Percentiles rank a stretch among this genome's conserved stretches.
Evolutionary conservation across 441 rosid genomes (phyloP).

Genomic region (Populus trichocarpa): DNA sequence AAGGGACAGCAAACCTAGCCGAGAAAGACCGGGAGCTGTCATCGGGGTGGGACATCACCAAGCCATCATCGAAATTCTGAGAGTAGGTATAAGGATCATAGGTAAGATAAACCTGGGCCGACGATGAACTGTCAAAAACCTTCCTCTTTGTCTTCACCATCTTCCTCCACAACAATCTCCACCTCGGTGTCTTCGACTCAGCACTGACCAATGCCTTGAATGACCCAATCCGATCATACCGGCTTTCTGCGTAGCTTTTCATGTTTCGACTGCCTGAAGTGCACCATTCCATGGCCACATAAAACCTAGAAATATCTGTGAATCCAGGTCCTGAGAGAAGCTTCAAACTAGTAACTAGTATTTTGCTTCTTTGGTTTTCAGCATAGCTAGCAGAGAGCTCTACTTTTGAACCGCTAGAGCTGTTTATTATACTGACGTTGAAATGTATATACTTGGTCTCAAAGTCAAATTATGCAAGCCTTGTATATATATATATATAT

Average conservation of each 20-base stretch:
- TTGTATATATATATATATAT: background rate
- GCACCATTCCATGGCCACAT: slow-evolving; percentile 29
- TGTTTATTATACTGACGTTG: background rate
- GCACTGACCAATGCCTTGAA: slow-evolving; percentile 10
- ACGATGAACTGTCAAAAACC: slow-evolving; percentile 30
- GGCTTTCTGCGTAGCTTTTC: slow-evolving; percentile 15
- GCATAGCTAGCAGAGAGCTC: background rate
- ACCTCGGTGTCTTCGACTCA: slow-evolving; percentile 32
- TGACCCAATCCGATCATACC: slow-evolving; percentile 37
- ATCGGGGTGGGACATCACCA: slow-evolving; percentile 49
- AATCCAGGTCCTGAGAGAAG: background rate
- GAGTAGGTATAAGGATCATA: slow-evolving; percentile 61
- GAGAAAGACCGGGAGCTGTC: slow-evolving; percentile 66
- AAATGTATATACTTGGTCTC: background rate
- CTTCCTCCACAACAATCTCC: slow-evolving; percentile 70
- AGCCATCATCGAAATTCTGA: slow-evolving; percentile 68
- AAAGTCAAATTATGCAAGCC: background rate
- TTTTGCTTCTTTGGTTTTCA: background rate
- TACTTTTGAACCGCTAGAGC: background rate
- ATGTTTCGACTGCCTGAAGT: slow-evolving; percentile 22
- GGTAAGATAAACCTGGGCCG: slow-evolving; percentile 20
- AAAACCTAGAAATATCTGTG: background rate
- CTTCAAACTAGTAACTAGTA: background rate
- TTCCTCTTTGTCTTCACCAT: slow-evolving; percentile 41
- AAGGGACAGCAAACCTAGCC: slow-evolving; percentile 70